Conservation (phyloP, 208 protist species). For the Acanthamoeba sp. region DNA sequence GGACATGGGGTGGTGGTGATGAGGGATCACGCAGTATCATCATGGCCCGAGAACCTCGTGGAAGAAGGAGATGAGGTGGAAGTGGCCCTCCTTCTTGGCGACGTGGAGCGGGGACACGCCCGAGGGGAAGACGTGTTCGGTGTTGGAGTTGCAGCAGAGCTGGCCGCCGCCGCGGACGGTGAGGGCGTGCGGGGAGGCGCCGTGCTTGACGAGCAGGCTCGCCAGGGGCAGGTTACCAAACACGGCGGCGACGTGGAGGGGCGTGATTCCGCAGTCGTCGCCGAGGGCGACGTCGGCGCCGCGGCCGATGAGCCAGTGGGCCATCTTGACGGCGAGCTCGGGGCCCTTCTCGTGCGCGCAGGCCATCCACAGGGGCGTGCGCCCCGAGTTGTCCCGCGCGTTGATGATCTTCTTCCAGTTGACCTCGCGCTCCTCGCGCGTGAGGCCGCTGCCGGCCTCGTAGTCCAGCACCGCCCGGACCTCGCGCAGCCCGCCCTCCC, state of each 20-base stretch:
- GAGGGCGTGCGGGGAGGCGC: background rate
- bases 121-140: conserved; percentile 23
- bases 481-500: conserved; percentile 30
- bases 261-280: conserved; percentile 28
- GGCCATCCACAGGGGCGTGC: conserved; percentile 41
- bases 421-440: conserved; percentile 7
- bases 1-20: background rate
- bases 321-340: conserved; percentile 14
- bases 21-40: background rate
- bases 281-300: background rate
- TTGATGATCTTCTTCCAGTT: conserved; percentile 62
- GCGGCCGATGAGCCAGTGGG: background rate
- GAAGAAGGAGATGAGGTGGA: conserved; percentile 46
- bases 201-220: conserved; percentile 5
- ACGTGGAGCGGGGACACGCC: conserved; percentile 44
- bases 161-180: conserved; percentile 12
- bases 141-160: background rate
- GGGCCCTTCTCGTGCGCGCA: conserved; percentile 49
- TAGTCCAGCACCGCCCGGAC: conserved; percentile 26
- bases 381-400: conserved; percentile 32
- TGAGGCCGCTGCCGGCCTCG: background rate
- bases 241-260: conserved; percentile 44
- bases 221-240: conserved; percentile 49
- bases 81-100: conserved; percentile 52
- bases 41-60: background rate